Conservation (phyloP, 2,329 filamentous ascomycete species). For the Cladosporium sp. region DNA sequence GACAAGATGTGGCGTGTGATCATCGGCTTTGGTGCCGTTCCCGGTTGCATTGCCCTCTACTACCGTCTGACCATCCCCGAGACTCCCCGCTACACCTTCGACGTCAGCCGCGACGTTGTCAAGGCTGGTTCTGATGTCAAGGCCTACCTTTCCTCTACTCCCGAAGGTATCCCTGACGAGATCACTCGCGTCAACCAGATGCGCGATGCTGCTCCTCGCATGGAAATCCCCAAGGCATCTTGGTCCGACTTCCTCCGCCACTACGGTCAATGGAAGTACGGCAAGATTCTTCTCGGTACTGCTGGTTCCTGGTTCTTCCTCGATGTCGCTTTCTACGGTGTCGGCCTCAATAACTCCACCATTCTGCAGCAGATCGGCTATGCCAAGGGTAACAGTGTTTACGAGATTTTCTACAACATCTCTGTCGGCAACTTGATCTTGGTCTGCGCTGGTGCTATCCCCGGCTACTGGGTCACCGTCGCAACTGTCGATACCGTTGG, state of each 20-base stretch:
- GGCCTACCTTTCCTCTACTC: conserved; percentile 66
- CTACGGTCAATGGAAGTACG: conserved; percentile 68
- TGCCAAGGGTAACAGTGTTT: conserved; percentile 62
- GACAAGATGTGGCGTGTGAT: conserved; percentile 86
- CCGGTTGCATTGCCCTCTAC: conserved; percentile 76
- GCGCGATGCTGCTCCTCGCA: conserved; percentile 49
- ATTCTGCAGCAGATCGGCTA: conserved; percentile 71
- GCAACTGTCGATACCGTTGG: conserved; percentile 69
- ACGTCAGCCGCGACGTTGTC: conserved; percentile 69
- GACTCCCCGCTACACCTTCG: conserved; percentile 83
- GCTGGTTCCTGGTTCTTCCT: conserved; percentile 82
- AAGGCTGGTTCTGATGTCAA: conserved; percentile 69
- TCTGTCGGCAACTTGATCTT: conserved; percentile 76
- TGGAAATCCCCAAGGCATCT: conserved; percentile 66
- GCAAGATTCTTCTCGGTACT: conserved; percentile 69
- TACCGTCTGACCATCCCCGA: conserved; percentile 84
- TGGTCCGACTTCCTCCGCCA: conserved; percentile 68
- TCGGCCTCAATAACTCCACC: conserved; percentile 71
- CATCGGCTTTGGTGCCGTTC: conserved; percentile 76
- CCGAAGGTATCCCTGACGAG: conserved; percentile 63
- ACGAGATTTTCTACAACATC: conserved; percentile 67
- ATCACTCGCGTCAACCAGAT: conserved; percentile 58
- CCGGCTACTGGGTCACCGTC: conserved; percentile 78
- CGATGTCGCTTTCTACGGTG: conserved; percentile 55
- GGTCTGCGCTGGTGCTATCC: conserved; percentile 72